These are phyloP conservation scores for Monosporascus sp. DNA, from an alignment of 2,329 filamentous ascomycete species.

Conservation along the genomic window DNA sequence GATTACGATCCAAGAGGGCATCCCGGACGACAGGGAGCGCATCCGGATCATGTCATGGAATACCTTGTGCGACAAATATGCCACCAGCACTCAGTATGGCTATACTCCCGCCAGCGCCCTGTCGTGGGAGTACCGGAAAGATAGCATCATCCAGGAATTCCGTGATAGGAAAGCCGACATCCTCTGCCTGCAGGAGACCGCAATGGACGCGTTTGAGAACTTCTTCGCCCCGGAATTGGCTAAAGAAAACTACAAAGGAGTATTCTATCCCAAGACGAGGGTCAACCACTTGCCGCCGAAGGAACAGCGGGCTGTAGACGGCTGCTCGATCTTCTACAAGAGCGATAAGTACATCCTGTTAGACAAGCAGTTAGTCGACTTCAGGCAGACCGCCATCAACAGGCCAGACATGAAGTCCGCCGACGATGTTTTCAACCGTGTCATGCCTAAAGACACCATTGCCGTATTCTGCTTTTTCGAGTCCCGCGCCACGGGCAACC, in stretches of 20 bases:
- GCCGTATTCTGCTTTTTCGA: slow-evolving; percentile 89
- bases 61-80: slow-evolving; percentile 90
- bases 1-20: slow-evolving; percentile 70
- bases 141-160: slow-evolving; percentile 79
- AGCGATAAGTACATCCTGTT: slow-evolving; percentile 88
- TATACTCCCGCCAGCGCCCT: slow-evolving; percentile 82
- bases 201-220: slow-evolving; percentile 85
- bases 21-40: slow-evolving; percentile 55
- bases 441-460: slow-evolving; percentile 98
- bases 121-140: slow-evolving; percentile 79
- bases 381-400: slow-evolving; percentile 86
- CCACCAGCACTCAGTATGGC: slow-evolving; percentile 78
- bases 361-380: slow-evolving; percentile 92
- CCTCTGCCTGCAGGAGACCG: slow-evolving; percentile 89
- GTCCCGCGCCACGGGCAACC: slow-evolving; percentile 82
- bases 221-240: slow-evolving; percentile 85
- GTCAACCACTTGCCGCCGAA: slow-evolving; percentile 88
- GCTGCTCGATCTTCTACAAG: slow-evolving; percentile 96
- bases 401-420: slow-evolving; percentile 95
- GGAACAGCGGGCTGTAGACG: slow-evolving; percentile 86
- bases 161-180: slow-evolving; percentile 78
- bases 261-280: slow-evolving; percentile 86
- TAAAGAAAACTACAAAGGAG: slow-evolving; percentile 84
- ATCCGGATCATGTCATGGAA: slow-evolving; percentile 92
- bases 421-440: slow-evolving; percentile 95